Evolutionary conservation across 768 basidiomycete genomes (phyloP), one percentile per base, ranked within the genome.

Genomic region (Udeniomyces megalosporus): DNA sequence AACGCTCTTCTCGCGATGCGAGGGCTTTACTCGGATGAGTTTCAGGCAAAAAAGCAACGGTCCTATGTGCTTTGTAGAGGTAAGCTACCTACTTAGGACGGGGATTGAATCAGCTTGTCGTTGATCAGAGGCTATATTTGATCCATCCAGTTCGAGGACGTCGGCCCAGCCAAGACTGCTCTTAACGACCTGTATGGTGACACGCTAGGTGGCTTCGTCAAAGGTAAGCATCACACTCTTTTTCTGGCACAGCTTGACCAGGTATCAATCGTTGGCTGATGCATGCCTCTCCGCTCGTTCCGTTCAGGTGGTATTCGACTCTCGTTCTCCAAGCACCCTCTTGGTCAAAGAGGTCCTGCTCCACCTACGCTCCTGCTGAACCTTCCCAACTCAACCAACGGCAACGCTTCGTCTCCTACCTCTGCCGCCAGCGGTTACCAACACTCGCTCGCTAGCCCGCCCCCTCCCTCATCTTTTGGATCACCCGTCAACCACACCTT

Each of bases 61-160:
- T 0, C 93, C 93, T 8, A 97, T 97, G 92, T 97, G 95, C 74
- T 97, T 97, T 73, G 91, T 97, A 49, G 95, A 99, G 83, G 88
- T 90, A 69, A 28, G 72, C 67, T 69, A 66, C 8, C 38, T 29
- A n/a, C n/a, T n/a, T n/a, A n/a, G n/a, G n/a, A n/a, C n/a, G n/a
- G n/a, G n/a, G n/a, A n/a, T n/a, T n/a, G n/a, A n/a, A n/a, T n/a
- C n/a, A n/a, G n/a, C n/a, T n/a, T n/a, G n/a, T n/a, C n/a, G n/a
- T n/a, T n/a, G n/a, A n/a, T n/a, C n/a, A n/a, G n/a, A n/a, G n/a
- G n/a, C n/a, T n/a, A n/a, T n/a, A n/a, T n/a, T n/a, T n/a, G n/a
- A n/a, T n/a, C n/a, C n/a, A 17, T 42, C 7, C 70, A 92, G 86
- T 99, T 97, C 67, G 88, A 95, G 61, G 90, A 92, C 71, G 88